Evolutionary conservation across 1,139 yeast genomes (phyloP).

Genomic region (Yamadazyma blattariae): DNA sequence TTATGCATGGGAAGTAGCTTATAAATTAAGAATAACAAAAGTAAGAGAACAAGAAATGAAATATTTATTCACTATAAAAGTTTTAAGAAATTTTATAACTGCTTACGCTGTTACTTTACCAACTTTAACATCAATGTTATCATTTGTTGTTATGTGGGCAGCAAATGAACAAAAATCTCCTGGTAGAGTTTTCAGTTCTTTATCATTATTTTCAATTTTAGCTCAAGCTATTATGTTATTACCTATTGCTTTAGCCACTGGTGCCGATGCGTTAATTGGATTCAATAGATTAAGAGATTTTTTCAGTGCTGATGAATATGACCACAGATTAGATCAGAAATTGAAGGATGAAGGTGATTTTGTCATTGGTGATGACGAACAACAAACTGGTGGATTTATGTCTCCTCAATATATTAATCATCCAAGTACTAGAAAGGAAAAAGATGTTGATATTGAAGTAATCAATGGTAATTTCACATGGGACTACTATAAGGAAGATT

Average conservation of each 20-base stretch:
- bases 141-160: conserved; percentile 46
- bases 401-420: conserved; percentile 5
- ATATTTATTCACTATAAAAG: conserved; percentile 40
- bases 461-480: conserved; percentile 32
- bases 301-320: conserved; percentile 38
- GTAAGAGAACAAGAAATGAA: conserved; percentile 41
- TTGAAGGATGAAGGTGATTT: conserved; percentile 17
- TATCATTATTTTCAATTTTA: conserved; percentile 50
- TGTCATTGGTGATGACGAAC: conserved; percentile 21
- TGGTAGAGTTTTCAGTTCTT: conserved; percentile 49
- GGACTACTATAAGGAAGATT: conserved; percentile 33
- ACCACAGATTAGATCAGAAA: conserved; percentile 20
- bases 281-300: conserved; percentile 45
- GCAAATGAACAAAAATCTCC: conserved; percentile 32
- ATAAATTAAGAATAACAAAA: conserved; percentile 32
- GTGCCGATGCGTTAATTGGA: conserved; percentile 54
- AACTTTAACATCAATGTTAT: conserved; percentile 37
- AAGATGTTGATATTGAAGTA: conserved; percentile 18
- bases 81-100: conserved; percentile 42
- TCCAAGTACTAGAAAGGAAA: not conserved
- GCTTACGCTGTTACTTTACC: conserved; percentile 48
- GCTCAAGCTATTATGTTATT: conserved; percentile 51
- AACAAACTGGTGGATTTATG: too few relatives aligned
- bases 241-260: conserved; percentile 54
- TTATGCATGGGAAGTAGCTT: conserved; percentile 49